Base-by-base conservation (phyloP, 164 flowering plant genomes). In the Cinnamomum micranthum region DNA sequence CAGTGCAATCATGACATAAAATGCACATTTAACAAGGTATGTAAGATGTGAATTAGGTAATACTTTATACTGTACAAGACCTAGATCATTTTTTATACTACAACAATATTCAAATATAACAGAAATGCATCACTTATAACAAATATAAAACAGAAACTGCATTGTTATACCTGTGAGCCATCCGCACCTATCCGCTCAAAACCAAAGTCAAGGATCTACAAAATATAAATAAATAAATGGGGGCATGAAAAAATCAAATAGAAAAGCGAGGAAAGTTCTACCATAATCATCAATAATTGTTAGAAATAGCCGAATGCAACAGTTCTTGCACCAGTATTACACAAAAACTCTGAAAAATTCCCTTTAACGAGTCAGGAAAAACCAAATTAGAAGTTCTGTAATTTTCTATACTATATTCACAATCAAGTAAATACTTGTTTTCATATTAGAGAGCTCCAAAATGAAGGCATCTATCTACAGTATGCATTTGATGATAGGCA, bases 121-220 rank as follows among this genome's bases (percentile, higher is more conserved):
- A 64, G n/a, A 55, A 14, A 55, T 55, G n/a, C 20, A 55, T 3
- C n/a, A 55, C 17, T 15, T 55, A 55, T 55, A 55, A 20, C 20
- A 14, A 55, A 55, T 15, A 15, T 15, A 55, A 55, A 55, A 15
- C 15, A 55, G n/a, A 15, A 3, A 11, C 67, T 67, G 20, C 28
- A 31, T 1, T 66, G n/a, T 27, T 67, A 58, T 89, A 95, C 99
- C 98, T 84, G 73, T 65, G 91, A 74, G 68, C 91, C 93, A 83
- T 80, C 81, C 19, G 89, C 98, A 65, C 98, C 99, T 81, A 95
- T 47, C 50, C 98, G 90, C 79, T 92, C 98, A 86, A 95, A 92
- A 28, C 84, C 98, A 67, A 82, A 93, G 84, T 95, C 99, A 81
- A 95, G 93, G 82, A 95, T 85, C 99, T 95, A 74, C 66, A 80